These are phyloP conservation scores for Dactylonectria macrodidyma DNA, from an alignment of 2,329 filamentous ascomycete species.

Conservation along the genomic window DNA sequence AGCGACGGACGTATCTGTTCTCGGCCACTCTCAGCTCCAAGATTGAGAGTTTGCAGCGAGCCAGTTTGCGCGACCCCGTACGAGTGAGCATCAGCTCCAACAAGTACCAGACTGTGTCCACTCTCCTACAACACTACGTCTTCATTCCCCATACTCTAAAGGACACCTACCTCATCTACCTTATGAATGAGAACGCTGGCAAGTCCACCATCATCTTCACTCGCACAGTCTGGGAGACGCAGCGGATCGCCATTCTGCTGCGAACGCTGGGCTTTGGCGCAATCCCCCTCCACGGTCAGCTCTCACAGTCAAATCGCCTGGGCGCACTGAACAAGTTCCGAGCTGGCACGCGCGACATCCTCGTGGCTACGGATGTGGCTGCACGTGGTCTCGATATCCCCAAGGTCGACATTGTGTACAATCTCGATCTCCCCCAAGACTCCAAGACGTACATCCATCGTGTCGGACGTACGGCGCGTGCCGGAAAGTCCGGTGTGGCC, in stretches of 20 bases:
- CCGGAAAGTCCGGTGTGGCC: conserved; percentile 86
- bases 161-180: conserved; percentile 88
- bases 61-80: conserved; percentile 87
- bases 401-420: conserved; percentile 89
- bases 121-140: conserved; percentile 87
- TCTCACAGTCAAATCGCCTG: conserved; percentile 88
- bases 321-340: conserved; percentile 94
- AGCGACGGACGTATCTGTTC: conserved; percentile 89
- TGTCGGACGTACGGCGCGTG: conserved; percentile 89
- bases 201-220: conserved; percentile 92
- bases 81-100: conserved; percentile 85
- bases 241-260: conserved; percentile 86
- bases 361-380: conserved; percentile 95
- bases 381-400: conserved; percentile 94
- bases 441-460: conserved; percentile 93
- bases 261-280: conserved; percentile 89
- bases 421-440: conserved; percentile 87
- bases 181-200: conserved; percentile 90
- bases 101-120: conserved; percentile 93
- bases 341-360: conserved; percentile 82
- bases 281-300: conserved; percentile 92
- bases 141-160: conserved; percentile 91
- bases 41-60: conserved; percentile 92
- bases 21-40: conserved; percentile 95
- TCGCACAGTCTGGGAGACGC: conserved; percentile 91